A percentile compares a stretch with the other conserved stretches of the same genome.
Conservation (phyloP, 345 rosid genomes). For the Linum trigynum region DNA sequence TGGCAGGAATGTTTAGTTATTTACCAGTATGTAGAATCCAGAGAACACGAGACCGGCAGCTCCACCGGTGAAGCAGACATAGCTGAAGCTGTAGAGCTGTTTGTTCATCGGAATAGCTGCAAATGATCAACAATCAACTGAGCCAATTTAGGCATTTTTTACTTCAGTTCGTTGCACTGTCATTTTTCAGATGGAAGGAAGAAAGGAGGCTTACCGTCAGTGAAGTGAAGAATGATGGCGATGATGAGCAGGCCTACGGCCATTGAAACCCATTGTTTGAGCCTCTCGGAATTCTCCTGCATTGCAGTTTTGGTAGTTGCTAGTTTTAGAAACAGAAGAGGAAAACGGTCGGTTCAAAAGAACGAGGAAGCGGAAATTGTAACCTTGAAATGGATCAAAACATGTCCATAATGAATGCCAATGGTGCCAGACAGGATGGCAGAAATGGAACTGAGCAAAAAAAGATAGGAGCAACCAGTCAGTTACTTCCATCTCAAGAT, state of each 20-base stretch:
- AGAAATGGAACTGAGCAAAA: conserved; percentile 31
- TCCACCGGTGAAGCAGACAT: conserved; percentile 55
- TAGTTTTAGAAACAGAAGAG: background rate
- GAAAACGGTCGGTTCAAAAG: background rate
- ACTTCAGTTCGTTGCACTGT: background rate
- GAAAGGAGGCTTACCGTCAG: conserved; percentile 34
- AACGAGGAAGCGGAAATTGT: conserved; percentile 1
- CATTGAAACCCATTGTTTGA: conserved; percentile 56
- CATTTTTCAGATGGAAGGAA: background rate
- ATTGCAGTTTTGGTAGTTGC: background rate
- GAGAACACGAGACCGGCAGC: conserved; percentile 57
- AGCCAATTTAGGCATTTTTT: background rate
- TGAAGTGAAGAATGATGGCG: conserved; percentile 46
- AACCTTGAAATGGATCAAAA: conserved; percentile 63
- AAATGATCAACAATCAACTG: background rate
- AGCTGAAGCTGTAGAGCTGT: conserved; percentile 59
- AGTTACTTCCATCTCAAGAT: background rate
- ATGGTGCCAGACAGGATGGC: conserved; percentile 57
- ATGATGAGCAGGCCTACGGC: conserved; percentile 29
- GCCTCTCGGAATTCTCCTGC: conserved; percentile 50
- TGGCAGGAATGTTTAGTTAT: too few species aligned
- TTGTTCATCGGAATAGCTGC: conserved; percentile 70
- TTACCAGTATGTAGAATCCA: conserved; percentile 46
- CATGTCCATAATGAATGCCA: conserved; percentile 60
- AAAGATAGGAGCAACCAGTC: background rate